Base-by-base conservation (phyloP, 352 stramenopile species). In the Thalassiosira oceanica region DNA sequence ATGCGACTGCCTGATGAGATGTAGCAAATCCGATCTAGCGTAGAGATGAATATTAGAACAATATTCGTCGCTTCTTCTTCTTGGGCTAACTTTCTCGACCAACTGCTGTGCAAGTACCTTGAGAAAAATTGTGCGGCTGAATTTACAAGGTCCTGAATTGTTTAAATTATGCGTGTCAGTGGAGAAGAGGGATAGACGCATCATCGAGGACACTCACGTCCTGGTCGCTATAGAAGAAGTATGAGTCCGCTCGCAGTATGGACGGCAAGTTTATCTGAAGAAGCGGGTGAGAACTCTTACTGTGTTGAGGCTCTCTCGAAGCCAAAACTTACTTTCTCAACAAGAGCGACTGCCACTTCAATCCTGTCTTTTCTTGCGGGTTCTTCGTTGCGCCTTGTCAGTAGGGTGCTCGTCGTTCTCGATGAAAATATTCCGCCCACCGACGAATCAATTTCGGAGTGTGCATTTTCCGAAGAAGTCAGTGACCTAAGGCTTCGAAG, bases 121-220 rank as follows among this genome's bases (percentile, higher is more conserved):
- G 83, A 77, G 78, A 90, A 90, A 33, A 87, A 83, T 71, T 88
- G 80, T 18, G 83, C 83, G 10, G 83, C 83, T 63, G 88, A 80
- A 69, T 87, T 88, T 4, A 90, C 70, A 74, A 90, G 83, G 24
- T 90, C 83, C 60, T 90, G n/a, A n/a, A n/a, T n/a, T n/a, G n/a
- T n/a, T n/a, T n/a, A n/a, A n/a, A n/a, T n/a, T n/a, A n/a, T n/a
- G n/a, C n/a, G n/a, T n/a, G n/a, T n/a, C n/a, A n/a, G n/a, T n/a
- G n/a, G n/a, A n/a, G n/a, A n/a, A n/a, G n/a, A n/a, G n/a, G n/a
- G n/a, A 37, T 37, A 37, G 31, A 13, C 31, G 31, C 8, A 13
- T 37, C 7, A 37, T 37, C 7, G 7, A 13, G 8, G n/a, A 44
- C 81, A 83, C 55, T 64, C 76, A 77, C 33, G 13, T 62, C 63